Conservation (phyloP, 108 stramenopile genomes). For the Asterionellopsis glacialis region DNA sequence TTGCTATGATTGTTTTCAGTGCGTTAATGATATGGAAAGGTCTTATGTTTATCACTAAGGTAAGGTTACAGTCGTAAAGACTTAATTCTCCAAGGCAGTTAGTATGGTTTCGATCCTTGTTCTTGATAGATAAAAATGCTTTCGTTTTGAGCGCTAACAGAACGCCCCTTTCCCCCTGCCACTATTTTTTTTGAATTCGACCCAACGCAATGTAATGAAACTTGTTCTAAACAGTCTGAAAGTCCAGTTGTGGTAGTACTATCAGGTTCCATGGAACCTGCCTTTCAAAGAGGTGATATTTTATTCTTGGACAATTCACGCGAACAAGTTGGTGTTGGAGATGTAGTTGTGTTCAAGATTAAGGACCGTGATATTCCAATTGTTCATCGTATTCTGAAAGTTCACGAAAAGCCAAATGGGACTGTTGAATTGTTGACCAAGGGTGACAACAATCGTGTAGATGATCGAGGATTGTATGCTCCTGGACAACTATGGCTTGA, state of each 20-base stretch:
- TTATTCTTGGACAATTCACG: conserved; percentile 97
- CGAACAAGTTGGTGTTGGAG: conserved; percentile 90
- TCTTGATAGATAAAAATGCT: too few relatives aligned
- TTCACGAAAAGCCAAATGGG: conserved; percentile 85
- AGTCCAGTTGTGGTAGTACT: conserved; percentile 98
- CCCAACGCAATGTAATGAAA: neutral
- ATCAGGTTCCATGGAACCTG: conserved; percentile 98
- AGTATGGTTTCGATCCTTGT: too few relatives aligned
- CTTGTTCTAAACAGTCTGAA: conserved; percentile 74
- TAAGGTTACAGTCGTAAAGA: conserved; percentile 24
- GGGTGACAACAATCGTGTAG: conserved; percentile 99
- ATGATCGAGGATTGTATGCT: conserved; percentile 98
- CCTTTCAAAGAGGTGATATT: conserved; percentile 99
- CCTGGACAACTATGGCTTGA: conserved; percentile 98
- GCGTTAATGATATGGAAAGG: conserved; percentile 99
- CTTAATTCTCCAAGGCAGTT: neutral
- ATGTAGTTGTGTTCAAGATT: conserved; percentile 99
- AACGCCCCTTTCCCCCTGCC: too few relatives aligned
- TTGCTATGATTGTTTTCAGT: conserved; percentile 99
- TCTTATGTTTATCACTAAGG: conserved; percentile 95
- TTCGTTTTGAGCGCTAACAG: too few relatives aligned
- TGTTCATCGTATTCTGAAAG: conserved; percentile 98
- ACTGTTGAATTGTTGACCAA: conserved; percentile 95
- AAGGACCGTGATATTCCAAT: conserved; percentile 99
- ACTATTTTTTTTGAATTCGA: neutral